phyloP scores from a whole-genome alignment of 345 rosid genomes.

The Ceriops tagal region DNA sequence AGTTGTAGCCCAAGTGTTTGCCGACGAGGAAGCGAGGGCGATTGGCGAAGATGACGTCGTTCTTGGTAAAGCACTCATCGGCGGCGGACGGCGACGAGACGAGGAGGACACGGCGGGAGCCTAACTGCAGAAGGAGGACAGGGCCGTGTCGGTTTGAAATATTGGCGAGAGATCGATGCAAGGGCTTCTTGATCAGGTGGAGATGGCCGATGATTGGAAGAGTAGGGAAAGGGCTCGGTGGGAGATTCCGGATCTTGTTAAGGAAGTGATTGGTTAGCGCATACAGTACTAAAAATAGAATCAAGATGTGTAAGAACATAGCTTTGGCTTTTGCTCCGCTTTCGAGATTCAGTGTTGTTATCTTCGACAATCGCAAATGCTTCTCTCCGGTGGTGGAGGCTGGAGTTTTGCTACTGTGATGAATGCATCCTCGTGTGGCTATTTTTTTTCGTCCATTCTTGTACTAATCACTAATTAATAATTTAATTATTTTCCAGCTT shows the following conservation, averaged over 20 bases:
- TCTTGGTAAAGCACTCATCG: constrained; percentile 26
- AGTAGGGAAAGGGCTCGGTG: constrained; percentile 31
- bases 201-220: constrained; percentile 36
- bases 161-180: constrained; percentile 15
- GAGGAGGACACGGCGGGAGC: constrained; percentile 21
- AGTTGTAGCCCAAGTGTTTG: constrained; percentile 21
- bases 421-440: no score
- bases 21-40: constrained; percentile 25
- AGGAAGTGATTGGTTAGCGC: constrained; percentile 10
- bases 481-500: no score
- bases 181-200: constrained; percentile 32
- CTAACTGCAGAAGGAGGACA: constrained; percentile 26
- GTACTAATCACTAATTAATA: no score
- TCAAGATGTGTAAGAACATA: background rate
- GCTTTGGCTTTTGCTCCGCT: background rate
- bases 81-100: constrained; percentile 28
- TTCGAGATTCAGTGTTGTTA: background rate
- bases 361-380: no score
- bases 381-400: no score
- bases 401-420: no score
- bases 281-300: constrained; percentile 11
- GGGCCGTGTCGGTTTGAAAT: constrained; percentile 23
- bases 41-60: constrained; percentile 33
- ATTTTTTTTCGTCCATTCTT: no score
- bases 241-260: constrained; percentile 26